Base-by-base conservation (phyloP, 1,139 yeast genomes). In the Magnusiomyces suaveolens region DNA sequence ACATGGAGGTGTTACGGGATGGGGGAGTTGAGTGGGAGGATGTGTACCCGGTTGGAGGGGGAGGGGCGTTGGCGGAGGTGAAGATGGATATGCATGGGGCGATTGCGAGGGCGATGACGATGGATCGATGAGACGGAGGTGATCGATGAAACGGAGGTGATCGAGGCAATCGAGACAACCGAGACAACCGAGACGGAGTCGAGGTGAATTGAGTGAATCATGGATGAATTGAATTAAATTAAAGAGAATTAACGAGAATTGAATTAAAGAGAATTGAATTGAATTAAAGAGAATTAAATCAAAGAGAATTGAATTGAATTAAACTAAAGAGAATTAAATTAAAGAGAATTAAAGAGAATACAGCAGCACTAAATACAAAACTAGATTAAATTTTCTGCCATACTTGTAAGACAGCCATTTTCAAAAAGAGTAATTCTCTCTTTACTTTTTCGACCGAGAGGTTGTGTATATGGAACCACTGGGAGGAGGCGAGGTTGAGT, bases 1-100 rank as follows among this genome's bases (percentile, higher is more conserved):
- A 38, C 43, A 14, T n/a, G 20, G n/a, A 38, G 6, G 43, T 92
- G 54, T 76, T 94, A 59, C 70, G 80, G 68, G 87, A 87, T 71
- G 70, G 83, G 24, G 71, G 79, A 16, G 72, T 92, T 49, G 96
- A 88, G 63, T 92, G 97, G 97, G 97, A 92, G 66, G 98, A 94
- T 66, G 77, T 92, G 23, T 92, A 89, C 69, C 75, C 78, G 1
- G 50, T 33, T 18, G 54, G 46, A 16, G 51, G 43, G 10, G 56
- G 52, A 24, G 39, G 52, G 12, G 50, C 32, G 20, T 29, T 43
- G 52, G 41, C 20, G 20, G 21, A n/a, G n/a, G 74, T 74, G 55
- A 81, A 77, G n/a, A 69, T 76, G 47, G 80, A 75, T 53, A 64
- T 72, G 61, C 96, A 87, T 67, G 67, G 81, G 32, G 90, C 84